Base-by-base conservation (phyloP, 1,284 basidiomycete species). In the Pseudozyma hubeiensis region DNA sequence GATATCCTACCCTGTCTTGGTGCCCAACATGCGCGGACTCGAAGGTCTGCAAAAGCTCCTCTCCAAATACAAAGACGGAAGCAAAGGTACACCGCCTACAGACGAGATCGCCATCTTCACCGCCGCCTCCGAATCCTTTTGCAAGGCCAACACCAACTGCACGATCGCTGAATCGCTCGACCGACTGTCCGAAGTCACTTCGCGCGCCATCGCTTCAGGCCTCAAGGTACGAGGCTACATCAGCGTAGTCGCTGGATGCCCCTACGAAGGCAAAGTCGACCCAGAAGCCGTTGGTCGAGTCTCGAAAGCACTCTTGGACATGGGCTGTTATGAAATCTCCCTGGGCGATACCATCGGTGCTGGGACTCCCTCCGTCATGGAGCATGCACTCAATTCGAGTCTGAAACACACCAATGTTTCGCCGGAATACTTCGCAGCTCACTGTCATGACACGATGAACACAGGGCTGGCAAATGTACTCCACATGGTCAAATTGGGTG, bases 311-410 rank as follows among this genome's bases (percentile, higher is more conserved):
- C 85, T 98, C 30, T 76, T 90, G 5, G 89, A 93, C 62, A 95
- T 97, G 91, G 95, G 94, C 0, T 96, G 93, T 82, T 97, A 96
- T 85, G 93, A 98, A 83, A 89, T 97, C 52, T 92, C 91, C 70
- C 85, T 97, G 34, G 94, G 93, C 0, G 95, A 98, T 85, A 98
- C 94, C 1, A 92, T 93, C 2, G 95, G 95, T 0, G 90, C 90
- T 34, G 95, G 92, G 0, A 92, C 91, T 48, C 93, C 94, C 0
- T 85, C 86, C 16, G 88, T 88, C 24, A 88, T 95, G 58, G 84
- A 87, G 16, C 86, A 87, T 55, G 89, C 96, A 85, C 86, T 97
- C 61, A 88, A 90, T 63, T 89, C 89, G 30, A 90, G 93, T 7
- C 87, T 89, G 77, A 53, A 55, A 88, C 69, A 59, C 44, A 46